phyloP scores from a whole-genome alignment of 2,329 filamentous ascomycete genomes.

The Rhynchosporium graminicola region DNA sequence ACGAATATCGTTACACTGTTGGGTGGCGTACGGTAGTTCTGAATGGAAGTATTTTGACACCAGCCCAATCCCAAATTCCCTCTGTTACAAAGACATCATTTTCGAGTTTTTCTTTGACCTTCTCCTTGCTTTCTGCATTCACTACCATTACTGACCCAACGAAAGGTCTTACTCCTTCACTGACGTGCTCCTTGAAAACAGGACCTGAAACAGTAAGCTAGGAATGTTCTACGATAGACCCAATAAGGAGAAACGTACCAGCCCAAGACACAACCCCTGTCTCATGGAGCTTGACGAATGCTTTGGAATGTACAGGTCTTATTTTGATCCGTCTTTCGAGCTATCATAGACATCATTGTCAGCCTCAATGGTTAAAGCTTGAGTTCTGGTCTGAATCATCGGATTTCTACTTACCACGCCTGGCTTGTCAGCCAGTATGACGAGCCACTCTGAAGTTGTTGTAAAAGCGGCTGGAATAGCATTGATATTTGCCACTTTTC shows the following conservation, averaged over 20 bases:
- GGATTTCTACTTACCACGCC: conserved; percentile 4
- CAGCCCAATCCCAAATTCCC: conserved; percentile 10
- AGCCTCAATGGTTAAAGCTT: not conserved
- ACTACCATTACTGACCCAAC: conserved; percentile 13
- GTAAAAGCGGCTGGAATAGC: not conserved
- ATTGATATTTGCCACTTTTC: conserved; percentile 2
- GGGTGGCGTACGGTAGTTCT: conserved; percentile 1
- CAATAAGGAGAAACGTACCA: not conserved
- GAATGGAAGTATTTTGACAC: conserved; percentile 8
- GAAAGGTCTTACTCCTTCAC: conserved; percentile 4
- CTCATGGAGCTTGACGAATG: conserved; percentile 13
- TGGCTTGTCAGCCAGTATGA: conserved; percentile 10
- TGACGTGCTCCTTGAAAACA: conserved; percentile 11
- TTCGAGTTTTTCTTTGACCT: conserved; percentile 8
- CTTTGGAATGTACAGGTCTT: conserved; percentile 12
- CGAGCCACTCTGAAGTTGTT: conserved; percentile 4
- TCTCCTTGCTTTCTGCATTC: conserved; percentile 9
- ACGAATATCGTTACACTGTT: not conserved
- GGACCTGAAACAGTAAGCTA: not conserved
- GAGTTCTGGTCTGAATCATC: not conserved
- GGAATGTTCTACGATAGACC: not conserved
- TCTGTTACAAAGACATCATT: conserved; percentile 10
- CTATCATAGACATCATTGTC: not conserved
- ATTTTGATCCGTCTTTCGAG: conserved; percentile 14
- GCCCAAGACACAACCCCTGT: conserved; percentile 9